Percentiles rank a stretch among this genome's conserved stretches.
These are phyloP conservation scores for Aureococcus anophagefferens DNA, from an alignment of 108 stramenopile species.

Conservation along the genomic window DNA sequence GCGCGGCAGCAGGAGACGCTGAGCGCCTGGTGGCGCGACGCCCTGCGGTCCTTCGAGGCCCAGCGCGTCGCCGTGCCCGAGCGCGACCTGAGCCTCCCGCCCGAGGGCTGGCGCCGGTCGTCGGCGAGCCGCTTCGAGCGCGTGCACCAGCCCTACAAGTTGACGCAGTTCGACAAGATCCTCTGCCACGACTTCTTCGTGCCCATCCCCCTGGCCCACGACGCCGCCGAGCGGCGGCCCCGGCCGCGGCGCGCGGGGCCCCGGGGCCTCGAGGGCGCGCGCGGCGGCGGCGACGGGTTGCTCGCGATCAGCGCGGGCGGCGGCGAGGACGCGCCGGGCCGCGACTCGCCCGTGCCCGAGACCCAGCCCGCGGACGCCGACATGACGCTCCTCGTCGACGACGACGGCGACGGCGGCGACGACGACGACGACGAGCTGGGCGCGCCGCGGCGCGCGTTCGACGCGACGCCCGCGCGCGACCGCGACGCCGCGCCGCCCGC, in stretches of 20 bases:
- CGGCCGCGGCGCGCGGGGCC: conserved; percentile 41
- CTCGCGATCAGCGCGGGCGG: neutral
- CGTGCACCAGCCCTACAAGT: conserved; percentile 51
- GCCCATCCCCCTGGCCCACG: conserved; percentile 61
- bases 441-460: neutral
- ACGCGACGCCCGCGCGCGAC: neutral
- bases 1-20: neutral
- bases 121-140: conserved; percentile 48
- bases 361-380: too few species aligned
- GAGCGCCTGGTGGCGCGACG: conserved; percentile 7
- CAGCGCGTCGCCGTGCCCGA: conserved; percentile 36
- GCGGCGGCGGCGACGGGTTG: too few species aligned
- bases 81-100: conserved; percentile 31
- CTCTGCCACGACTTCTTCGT: conserved; percentile 59
- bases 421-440: too few species aligned
- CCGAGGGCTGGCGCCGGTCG: neutral
- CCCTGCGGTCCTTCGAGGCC: conserved; percentile 3
- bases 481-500: too few species aligned
- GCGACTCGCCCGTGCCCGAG: too few species aligned
- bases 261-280: too few species aligned
- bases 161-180: conserved; percentile 49
- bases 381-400: too few species aligned
- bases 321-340: conserved; percentile 8
- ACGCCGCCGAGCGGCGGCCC: conserved; percentile 46
- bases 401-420: too few species aligned